These are phyloP conservation scores for Acer yangbiense DNA, from an alignment of 345 rosid species.

Conservation along the genomic window DNA sequence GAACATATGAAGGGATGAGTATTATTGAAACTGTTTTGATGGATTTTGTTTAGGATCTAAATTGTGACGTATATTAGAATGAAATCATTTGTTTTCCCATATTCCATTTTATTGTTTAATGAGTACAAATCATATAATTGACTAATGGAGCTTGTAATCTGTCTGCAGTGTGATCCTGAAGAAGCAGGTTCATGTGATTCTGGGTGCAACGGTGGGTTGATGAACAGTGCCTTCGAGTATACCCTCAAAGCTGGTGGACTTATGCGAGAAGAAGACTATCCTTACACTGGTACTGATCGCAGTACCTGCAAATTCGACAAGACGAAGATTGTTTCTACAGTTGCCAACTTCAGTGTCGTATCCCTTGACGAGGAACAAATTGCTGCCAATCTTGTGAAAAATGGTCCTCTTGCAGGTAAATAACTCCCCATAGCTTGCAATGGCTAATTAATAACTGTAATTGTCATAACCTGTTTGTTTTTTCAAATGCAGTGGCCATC, in stretches of 20 bases:
- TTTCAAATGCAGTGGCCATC: slow-evolving; percentile 64
- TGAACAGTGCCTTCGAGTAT: slow-evolving; percentile 91
- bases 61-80: no score
- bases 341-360: slow-evolving; percentile 85
- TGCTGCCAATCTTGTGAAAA: slow-evolving; percentile 88
- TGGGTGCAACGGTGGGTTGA: slow-evolving; percentile 91
- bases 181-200: slow-evolving; percentile 77
- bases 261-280: slow-evolving; percentile 89
- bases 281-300: slow-evolving; percentile 77
- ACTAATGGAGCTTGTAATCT: neutral
- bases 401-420: slow-evolving; percentile 89
- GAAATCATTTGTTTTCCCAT: no score
- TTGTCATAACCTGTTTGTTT: neutral
- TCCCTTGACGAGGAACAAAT: slow-evolving; percentile 89
- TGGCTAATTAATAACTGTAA: neutral
- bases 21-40: no score
- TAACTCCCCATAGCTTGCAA: no score
- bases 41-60: no score
- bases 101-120: no score
- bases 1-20: no score
- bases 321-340: slow-evolving; percentile 74
- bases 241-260: slow-evolving; percentile 86
- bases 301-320: slow-evolving; percentile 77
- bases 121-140: no score
- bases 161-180: slow-evolving; percentile 87